Percentiles rank a stretch among this genome's conserved stretches.
phyloP scores from a whole-genome alignment of 2,329 filamentous ascomycete genomes.

The Myotisia sp. region DNA sequence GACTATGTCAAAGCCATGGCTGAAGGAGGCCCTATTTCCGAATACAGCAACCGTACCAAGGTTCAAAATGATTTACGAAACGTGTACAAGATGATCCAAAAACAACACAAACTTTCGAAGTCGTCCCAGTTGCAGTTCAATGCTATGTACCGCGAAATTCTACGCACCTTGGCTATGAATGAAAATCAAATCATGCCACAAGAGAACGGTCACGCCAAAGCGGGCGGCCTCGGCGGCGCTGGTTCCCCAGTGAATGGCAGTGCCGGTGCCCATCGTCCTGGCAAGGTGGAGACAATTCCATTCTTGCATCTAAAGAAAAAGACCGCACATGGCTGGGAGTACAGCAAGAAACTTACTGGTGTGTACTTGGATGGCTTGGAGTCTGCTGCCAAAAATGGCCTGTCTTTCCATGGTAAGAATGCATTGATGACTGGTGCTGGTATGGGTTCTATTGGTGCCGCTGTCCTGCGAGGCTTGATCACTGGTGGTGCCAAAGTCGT shows the following conservation, averaged over 20 bases:
- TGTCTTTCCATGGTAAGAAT: constrained; percentile 89
- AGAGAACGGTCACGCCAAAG: constrained; percentile 54
- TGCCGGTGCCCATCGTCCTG: constrained; percentile 23
- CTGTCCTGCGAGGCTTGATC: constrained; percentile 88
- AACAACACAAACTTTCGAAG: constrained; percentile 96
- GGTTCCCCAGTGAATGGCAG: constrained; percentile 36
- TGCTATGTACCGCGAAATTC: constrained; percentile 80
- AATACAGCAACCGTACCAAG: constrained; percentile 96
- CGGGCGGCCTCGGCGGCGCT: constrained; percentile 46
- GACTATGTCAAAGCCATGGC: constrained; percentile 99
- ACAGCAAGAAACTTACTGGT: constrained; percentile 95
- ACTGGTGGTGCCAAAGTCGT: constrained; percentile 93
- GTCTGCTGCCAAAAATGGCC: constrained; percentile 69
- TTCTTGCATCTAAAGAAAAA: constrained; percentile 98
- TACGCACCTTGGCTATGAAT: constrained; percentile 92
- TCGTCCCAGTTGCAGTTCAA: constrained; percentile 94
- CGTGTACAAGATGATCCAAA: constrained; percentile 96
- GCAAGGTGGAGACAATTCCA: constrained; percentile 92
- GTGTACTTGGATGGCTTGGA: constrained; percentile 86
- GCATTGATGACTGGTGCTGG: constrained; percentile 97
- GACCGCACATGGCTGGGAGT: constrained; percentile 93
- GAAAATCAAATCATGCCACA: constrained; percentile 91
- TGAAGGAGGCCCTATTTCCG: constrained; percentile 92
- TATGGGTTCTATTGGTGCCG: constrained; percentile 92
- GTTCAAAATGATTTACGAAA: constrained; percentile 89